Conservation (phyloP, 257 asterid species). For the Paulownia fortunei region DNA sequence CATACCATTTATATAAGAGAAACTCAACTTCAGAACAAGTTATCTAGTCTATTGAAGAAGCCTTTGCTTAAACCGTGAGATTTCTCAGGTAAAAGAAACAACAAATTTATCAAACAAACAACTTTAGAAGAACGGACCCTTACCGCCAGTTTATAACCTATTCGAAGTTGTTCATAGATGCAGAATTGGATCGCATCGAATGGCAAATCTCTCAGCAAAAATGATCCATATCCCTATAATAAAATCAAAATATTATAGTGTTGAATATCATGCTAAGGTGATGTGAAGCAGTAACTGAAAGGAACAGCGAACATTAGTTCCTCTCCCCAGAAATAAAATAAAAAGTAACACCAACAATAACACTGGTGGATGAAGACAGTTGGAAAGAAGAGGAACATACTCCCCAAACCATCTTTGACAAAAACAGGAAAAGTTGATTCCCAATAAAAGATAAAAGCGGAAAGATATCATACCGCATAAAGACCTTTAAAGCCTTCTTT, state of each 20-base stretch:
- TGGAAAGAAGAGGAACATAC: conserved; percentile 9
- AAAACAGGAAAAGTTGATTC: conserved; percentile 18
- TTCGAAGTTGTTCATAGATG: conserved; percentile 89
- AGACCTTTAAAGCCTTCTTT: conserved; percentile 93
- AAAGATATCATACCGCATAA: conserved; percentile 72
- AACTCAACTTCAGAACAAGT: conserved; percentile 15
- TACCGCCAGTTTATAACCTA: conserved; percentile 93
- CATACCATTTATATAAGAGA: not conserved
- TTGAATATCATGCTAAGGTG: conserved; percentile 11
- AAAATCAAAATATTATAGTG: not conserved
- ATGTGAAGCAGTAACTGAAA: conserved; percentile 11
- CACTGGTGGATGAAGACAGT: conserved; percentile 2
- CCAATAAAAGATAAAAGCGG: not conserved
- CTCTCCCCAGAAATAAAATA: conserved; percentile 7
- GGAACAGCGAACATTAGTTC: not conserved
- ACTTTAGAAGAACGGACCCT: conserved; percentile 35
- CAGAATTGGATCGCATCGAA: conserved; percentile 87
- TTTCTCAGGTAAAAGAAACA: conserved; percentile 15
- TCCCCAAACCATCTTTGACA: conserved; percentile 13
- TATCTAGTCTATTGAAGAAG: conserved; percentile 13
- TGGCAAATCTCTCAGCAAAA: conserved; percentile 81
- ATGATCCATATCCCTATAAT: conserved; percentile 85
- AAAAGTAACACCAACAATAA: not conserved
- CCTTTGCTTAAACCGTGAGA: not conserved
- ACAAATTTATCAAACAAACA: conserved; percentile 1